phyloP scores from a whole-genome alignment of 495 filamentous ascomycete species.

The Stereocaulon alpinum region DNA sequence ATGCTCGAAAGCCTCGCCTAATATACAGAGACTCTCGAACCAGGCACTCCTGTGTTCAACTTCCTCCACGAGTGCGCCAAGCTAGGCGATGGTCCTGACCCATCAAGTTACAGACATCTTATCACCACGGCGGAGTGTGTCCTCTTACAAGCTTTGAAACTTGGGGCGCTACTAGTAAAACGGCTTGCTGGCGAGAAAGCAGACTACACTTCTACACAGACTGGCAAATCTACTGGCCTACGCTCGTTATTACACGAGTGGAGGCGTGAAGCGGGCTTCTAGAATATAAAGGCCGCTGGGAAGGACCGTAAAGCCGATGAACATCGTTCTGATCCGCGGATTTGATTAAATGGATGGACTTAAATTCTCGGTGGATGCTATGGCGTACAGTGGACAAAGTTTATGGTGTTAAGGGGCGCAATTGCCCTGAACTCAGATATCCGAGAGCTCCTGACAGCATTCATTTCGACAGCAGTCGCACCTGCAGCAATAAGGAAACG shows the following conservation, averaged over 20 bases:
- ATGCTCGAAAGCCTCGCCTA: not conserved
- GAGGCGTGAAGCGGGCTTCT: not conserved
- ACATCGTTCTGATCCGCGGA: not conserved
- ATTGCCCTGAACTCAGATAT: not conserved
- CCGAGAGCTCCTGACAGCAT: not conserved
- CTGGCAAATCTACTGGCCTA: not conserved
- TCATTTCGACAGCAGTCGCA: not conserved
- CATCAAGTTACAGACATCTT: not conserved
- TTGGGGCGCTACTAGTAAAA: not conserved
- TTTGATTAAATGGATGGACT: not conserved
- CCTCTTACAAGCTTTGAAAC: not conserved
- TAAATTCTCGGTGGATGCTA: not conserved
- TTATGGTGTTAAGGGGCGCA: not conserved
- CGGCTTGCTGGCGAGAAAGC: not conserved
- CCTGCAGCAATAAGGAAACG: not conserved
- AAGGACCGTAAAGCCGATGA: not conserved
- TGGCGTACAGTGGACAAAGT: not conserved
- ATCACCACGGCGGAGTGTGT: not conserved
- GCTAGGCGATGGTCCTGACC: not conserved
- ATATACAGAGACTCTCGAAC: not conserved
- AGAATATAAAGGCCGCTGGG: not conserved
- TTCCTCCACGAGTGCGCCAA: not conserved
- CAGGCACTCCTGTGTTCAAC: not conserved
- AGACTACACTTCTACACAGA: not conserved
- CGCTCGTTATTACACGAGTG: not conserved